Evolutionary conservation across 768 basidiomycete species (phyloP), one percentile per base, ranked within the genome.

Genomic region (Dioszegia hungarica): DNA sequence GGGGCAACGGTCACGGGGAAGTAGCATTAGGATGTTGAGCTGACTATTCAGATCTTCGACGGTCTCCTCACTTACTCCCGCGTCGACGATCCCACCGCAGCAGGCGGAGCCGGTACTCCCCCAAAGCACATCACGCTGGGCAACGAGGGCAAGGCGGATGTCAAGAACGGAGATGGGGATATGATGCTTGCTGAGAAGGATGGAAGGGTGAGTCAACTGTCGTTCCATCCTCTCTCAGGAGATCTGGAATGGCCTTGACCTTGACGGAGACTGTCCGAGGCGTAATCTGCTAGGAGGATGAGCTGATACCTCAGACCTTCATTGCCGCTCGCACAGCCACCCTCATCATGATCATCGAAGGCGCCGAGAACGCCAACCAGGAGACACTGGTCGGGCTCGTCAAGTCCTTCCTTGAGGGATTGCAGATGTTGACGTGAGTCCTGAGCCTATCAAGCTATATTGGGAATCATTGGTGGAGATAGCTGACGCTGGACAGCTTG

Each of bases 121-220:
- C 65, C 65, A 3, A 19, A 58, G 49, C 45, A 61, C 43, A 29
- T 67, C 36, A 61, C 45, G 8, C 17, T 67, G 1, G 65, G 65
- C 8, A 50, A 47, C 14, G 65, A 67, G 50, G 65, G 65, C 20
- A 60, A 54, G 22, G 65, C 65, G 12, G 56, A 57, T 4, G 59
- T 63, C 17, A 55, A 56, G 40, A 41, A 46, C 36, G 61, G 62
- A 24, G 56, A 60, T 31, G 54, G 36, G 12, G 65, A 67, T 47
- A 54, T 41, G 28, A 63, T 67, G 12, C 38, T 63, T 22, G 61
- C 59, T 1, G 59, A 56, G 39, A 45, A 63, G 41, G 54, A 61
- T n/a, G 65, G 62, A 24, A 63, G 59, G 51, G 65, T 67, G 47
- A 60, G 62, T 54, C n/a, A n/a, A n/a, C n/a, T n/a, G n/a, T n/a